These are phyloP conservation scores for Oenanthe javanica DNA, from an alignment of 140 eudicot species.

Conservation along the genomic window DNA sequence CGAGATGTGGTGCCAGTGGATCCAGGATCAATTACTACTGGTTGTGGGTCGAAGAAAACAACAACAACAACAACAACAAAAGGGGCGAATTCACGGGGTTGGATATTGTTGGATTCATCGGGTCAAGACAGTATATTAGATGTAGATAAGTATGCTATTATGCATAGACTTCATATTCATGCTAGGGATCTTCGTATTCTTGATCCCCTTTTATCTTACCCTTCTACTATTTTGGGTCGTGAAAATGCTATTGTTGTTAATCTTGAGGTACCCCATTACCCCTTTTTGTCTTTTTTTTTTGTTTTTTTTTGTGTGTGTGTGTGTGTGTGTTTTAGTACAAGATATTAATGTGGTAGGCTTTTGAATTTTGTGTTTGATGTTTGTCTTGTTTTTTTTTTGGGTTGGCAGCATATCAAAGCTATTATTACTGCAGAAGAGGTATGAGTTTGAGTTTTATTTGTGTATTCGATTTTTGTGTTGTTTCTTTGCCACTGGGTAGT, in stretches of 20 bases:
- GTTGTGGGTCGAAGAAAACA: no score
- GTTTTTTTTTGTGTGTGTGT: neutral
- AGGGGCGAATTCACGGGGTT: no score
- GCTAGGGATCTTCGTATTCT: constrained; percentile 92
- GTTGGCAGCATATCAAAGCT: constrained; percentile 90
- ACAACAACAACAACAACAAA: no score
- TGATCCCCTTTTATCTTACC: constrained; percentile 79
- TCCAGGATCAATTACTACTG: no score
- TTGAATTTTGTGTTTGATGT: constrained; percentile 11
- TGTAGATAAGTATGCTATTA: constrained; percentile 74
- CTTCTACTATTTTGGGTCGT: constrained; percentile 80
- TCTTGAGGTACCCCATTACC: constrained; percentile 42
- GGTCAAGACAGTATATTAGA: constrained; percentile 57
- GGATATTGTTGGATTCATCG: constrained; percentile 55
- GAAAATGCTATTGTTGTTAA: constrained; percentile 84
- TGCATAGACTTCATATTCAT: constrained; percentile 81
- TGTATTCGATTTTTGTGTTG: neutral
- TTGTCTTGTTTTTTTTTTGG: constrained; percentile 2
- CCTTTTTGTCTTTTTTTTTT: no score
- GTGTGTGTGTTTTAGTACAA: neutral
- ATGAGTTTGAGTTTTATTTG: neutral
- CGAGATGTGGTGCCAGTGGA: no score
- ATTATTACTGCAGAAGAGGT: constrained; percentile 96
- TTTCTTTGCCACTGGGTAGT: neutral
- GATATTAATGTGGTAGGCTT: neutral